Base-by-base conservation (phyloP, 2,329 filamentous ascomycete genomes). In the Ophiostoma sp. region DNA sequence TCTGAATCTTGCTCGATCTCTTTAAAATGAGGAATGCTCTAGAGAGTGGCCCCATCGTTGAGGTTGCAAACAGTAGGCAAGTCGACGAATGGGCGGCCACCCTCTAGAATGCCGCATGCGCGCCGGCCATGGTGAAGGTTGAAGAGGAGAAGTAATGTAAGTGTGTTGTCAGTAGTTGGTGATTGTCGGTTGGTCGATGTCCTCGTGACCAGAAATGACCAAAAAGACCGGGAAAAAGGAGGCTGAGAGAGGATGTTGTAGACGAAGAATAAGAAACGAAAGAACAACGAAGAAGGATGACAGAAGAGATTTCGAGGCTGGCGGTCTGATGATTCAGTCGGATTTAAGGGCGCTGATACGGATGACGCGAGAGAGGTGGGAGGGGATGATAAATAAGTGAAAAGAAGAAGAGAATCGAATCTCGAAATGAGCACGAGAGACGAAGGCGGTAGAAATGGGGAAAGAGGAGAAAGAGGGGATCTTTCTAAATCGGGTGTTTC, bases 21-120 rank as follows among this genome's bases (percentile, higher is more conserved):
- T 64, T 12, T 61, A 25, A 28, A 71, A 64, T 71, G 28, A 39
- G 39, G 52, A 61, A 28, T 59, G 42, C 63, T 72, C 70, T 55
- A 80, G 85, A 87, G 85, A 85, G 85, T 86, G 86, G 85, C 86
- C 83, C 87, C 87, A 88, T 89, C 80, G 83, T 82, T 82, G 82
- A 84, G 82, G 42, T 48, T 78, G 79, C 79, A 79, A 48, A 72
- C 71, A 28, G n/a, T n/a, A n/a, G 42, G 71, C 74, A 74, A 76
- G 78, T 79, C 80, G 80, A 81, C 81, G 80, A 82, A 78, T 78
- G 80, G 83, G 72, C 79, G 80, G 81, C 86, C 85, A 87, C 86
- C 85, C 86, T 87, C 84, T 87, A 88, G 76, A 85, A 85, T 75
- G 83, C 83, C 85, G 83, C 83, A 82, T 79, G 80, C 81, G 81